These are phyloP conservation scores for Thuidium tamariscinum DNA, from an alignment of 225 moss, liverwort and hornwort species.

Conservation along the genomic window DNA sequence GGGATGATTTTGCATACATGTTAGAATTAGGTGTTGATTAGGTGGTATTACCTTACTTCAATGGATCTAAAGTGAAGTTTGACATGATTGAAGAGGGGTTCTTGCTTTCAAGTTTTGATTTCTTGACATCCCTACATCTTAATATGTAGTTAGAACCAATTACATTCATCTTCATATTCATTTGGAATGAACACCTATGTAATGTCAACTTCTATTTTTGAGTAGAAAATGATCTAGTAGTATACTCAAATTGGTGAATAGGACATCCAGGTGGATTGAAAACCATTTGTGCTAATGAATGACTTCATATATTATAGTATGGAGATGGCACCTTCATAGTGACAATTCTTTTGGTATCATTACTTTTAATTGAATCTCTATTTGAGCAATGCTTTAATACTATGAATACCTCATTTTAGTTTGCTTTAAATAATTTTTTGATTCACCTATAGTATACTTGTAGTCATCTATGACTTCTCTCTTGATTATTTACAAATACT, in stretches of 20 bases:
- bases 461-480: not conserved
- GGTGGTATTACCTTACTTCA: not conserved
- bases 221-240: not conserved
- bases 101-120: not conserved
- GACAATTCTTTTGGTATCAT: not conserved
- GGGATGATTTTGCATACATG: not conserved
- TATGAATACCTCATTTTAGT: not conserved
- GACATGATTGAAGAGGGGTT: not conserved
- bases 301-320: not conserved
- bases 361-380: not conserved
- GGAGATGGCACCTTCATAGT: not conserved
- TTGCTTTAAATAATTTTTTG: not conserved
- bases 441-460: not conserved
- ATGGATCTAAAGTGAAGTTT: not conserved
- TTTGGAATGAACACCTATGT: rapidly evolving
- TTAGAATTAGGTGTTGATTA: not conserved
- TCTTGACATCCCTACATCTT: not conserved
- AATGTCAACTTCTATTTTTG: not conserved
- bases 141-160: not conserved
- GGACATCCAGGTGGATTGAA: not conserved
- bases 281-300: not conserved
- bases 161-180: no score
- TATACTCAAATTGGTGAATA: not conserved
- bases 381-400: not conserved
- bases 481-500: not conserved